A percentile compares a stretch with the other conserved stretches of the same genome.
phyloP scores from a whole-genome alignment of 768 basidiomycete species.

The Tylopilus subfusipes region DNA sequence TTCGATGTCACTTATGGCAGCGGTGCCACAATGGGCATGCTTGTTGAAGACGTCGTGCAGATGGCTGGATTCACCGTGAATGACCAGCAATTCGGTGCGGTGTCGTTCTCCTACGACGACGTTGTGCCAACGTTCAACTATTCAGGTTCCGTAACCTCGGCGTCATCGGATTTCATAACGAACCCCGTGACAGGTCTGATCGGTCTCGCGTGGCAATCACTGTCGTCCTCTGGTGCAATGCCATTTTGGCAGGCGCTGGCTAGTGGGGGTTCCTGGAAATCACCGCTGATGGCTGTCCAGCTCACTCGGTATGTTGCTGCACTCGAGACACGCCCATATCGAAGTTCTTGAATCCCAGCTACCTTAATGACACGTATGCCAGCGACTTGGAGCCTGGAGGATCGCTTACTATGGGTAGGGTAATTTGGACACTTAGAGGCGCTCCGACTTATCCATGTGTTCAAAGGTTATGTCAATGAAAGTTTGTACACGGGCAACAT shows the following conservation, averaged over 20 bases:
- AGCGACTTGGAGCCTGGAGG: constrained; percentile 61
- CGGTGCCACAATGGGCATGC: constrained; percentile 42
- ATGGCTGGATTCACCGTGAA: constrained; percentile 63
- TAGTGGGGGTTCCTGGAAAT: constrained; percentile 38
- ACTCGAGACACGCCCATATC: neutral
- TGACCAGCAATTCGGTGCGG: constrained; percentile 55
- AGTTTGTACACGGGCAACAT: constrained; percentile 47
- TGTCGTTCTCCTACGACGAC: neutral
- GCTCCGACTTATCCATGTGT: neutral
- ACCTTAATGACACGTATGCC: constrained; percentile 39
- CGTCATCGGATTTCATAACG: constrained; percentile 39
- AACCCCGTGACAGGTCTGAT: constrained; percentile 64
- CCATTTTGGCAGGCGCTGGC: constrained; percentile 70
- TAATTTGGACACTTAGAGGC: neutral
- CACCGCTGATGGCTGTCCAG: constrained; percentile 63
- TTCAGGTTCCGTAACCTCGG: constrained; percentile 29
- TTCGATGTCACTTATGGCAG: constrained; percentile 46
- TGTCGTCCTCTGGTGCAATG: constrained; percentile 52
- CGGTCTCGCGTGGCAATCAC: constrained; percentile 63
- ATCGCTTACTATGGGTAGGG: constrained; percentile 64
- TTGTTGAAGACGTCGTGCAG: constrained; percentile 62
- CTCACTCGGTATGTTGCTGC: constrained; percentile 43
- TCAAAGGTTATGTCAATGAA: constrained; percentile 54
- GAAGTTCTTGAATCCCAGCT: constrained; percentile 28
- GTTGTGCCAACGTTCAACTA: constrained; percentile 17